These are phyloP conservation scores for Mycena crocata DNA, from an alignment of 768 basidiomycete species.

Conservation along the genomic window DNA sequence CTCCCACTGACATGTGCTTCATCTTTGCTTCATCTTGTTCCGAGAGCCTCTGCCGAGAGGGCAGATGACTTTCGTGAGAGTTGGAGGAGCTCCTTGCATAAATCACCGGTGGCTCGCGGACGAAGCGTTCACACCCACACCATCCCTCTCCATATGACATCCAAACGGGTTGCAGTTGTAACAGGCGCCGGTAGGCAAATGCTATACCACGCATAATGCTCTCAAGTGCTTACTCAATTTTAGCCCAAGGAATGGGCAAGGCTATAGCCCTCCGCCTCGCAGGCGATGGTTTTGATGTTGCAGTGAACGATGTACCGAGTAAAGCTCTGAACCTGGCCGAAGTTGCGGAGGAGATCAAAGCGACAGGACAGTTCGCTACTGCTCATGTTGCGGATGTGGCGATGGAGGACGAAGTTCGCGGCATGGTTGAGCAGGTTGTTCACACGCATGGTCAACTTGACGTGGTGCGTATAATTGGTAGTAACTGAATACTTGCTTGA, in stretches of 20 bases:
- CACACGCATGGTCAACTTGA: constrained; percentile 46
- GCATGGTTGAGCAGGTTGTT: constrained; percentile 43
- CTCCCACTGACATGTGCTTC: no score
- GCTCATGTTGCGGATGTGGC: constrained; percentile 38
- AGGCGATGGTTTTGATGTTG: constrained; percentile 51
- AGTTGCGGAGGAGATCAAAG: constrained; percentile 36
- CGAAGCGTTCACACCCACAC: no score
- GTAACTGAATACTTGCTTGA: not conserved
- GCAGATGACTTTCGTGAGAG: no score
- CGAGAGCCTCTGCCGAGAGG: no score
- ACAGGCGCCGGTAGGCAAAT: no score
- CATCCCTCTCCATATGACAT: no score
- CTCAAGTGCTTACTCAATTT: no score
- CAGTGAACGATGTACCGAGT: constrained; percentile 46
- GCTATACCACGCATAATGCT: no score
- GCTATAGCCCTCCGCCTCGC: constrained; percentile 56
- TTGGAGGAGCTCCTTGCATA: no score
- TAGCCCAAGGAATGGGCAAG: constrained; percentile 54
- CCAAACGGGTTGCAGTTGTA: no score
- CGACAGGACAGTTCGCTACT: constrained; percentile 15
- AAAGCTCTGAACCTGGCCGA: constrained; percentile 20
- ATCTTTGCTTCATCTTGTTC: no score
- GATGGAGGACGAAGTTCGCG: constrained; percentile 43
- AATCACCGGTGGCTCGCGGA: no score
- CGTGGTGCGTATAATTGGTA: constrained; percentile 7